Evolutionary conservation across 257 asterid species (phyloP).

Genomic region (Gynochthodes officinalis): DNA sequence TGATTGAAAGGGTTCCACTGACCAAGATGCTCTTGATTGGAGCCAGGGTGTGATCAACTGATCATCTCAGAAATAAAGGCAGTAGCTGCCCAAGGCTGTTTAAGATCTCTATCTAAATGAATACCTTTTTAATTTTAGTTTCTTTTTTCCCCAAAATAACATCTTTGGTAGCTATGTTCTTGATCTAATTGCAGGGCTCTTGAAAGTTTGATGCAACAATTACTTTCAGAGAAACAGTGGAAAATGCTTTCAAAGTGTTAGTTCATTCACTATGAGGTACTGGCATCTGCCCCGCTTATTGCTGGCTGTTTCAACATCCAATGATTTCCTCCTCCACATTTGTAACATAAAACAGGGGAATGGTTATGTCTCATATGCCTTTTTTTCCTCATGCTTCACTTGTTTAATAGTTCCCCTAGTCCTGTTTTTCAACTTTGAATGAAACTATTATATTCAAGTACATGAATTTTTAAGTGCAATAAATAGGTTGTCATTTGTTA

Average conservation of each 20-base stretch:
- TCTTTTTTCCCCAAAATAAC: background rate
- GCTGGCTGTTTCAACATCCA: background rate
- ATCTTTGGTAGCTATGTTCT: background rate
- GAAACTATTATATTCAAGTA: background rate
- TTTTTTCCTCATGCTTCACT: background rate
- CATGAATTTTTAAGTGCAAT: background rate
- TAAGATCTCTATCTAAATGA: background rate
- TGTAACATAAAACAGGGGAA: background rate
- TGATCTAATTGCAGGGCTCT: slow-evolving; percentile 4
- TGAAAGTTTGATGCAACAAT: background rate
- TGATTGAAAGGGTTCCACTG: background rate
- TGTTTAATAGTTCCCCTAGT: background rate
- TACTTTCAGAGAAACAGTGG: background rate
- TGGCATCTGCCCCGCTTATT: background rate
- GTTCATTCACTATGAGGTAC: background rate
- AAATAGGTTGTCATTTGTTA: background rate
- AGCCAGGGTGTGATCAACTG: background rate
- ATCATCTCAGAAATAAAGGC: background rate
- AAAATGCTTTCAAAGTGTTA: background rate
- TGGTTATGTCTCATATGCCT: background rate
- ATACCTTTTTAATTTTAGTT: background rate
- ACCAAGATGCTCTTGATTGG: background rate
- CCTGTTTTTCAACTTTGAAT: background rate
- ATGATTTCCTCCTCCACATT: background rate
- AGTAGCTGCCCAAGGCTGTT: background rate